A percentile compares a stretch with the other conserved stretches of the same genome.
Conservation (phyloP, 768 basidiomycete species). For the Kwoniella heveanensis region DNA sequence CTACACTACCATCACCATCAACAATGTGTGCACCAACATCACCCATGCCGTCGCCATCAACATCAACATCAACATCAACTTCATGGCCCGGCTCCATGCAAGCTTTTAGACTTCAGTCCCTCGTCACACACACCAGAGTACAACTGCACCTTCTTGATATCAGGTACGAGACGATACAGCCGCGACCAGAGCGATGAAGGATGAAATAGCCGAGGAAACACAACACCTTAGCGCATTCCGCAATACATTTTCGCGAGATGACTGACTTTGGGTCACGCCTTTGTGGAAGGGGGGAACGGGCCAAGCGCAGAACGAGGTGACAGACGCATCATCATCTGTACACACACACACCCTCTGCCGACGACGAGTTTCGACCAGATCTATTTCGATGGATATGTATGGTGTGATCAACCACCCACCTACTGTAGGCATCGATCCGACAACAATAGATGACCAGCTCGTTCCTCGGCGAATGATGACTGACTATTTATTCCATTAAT, state of each 20-base stretch:
- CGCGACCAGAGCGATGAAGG: neutral
- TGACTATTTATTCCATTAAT: no score
- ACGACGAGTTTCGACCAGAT: no score
- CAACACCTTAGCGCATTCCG: neutral
- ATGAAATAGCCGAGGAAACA: neutral
- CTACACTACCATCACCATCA: constrained; percentile 4
- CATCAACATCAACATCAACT: neutral
- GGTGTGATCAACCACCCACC: no score
- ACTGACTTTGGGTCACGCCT: neutral
- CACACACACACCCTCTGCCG: neutral
- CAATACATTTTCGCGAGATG: neutral
- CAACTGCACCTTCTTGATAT: neutral
- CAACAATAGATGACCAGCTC: no score
- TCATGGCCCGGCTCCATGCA: neutral
- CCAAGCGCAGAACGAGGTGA: neutral
- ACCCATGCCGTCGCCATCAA: neutral
- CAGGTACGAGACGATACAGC: neutral
- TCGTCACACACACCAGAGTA: neutral
- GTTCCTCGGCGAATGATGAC: no score
- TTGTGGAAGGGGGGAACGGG: neutral
- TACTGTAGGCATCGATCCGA: no score
- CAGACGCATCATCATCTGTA: neutral
- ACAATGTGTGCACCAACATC: neutral
- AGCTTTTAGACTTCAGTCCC: neutral
- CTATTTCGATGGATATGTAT: no score